phyloP scores from a whole-genome alignment of 176 grass and related monocot genomes.

The Microstegium vimineum region DNA sequence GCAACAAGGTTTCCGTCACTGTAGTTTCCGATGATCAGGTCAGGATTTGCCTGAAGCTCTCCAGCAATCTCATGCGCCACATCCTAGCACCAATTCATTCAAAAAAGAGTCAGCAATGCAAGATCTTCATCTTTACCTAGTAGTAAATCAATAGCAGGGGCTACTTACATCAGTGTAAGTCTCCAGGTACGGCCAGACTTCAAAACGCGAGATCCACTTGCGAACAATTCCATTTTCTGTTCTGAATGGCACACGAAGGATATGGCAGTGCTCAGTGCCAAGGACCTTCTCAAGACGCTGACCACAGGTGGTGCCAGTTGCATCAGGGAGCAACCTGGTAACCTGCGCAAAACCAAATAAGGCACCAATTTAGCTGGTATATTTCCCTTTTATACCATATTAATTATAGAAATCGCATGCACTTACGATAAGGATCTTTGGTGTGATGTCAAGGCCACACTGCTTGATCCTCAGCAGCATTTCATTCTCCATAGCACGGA shows the following conservation, averaged over 20 bases:
- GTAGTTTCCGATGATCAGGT: constrained; percentile 98
- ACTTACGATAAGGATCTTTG: constrained; percentile 96
- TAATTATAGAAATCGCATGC: background rate
- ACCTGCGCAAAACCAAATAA: constrained; percentile 45
- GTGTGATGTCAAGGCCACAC: constrained; percentile 92
- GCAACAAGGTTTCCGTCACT: constrained; percentile 99
- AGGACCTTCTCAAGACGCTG: constrained; percentile 97
- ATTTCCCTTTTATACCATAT: too few relatives aligned
- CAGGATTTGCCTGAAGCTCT: constrained; percentile 90
- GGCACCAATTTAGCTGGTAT: background rate
- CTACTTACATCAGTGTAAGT: constrained; percentile 80
- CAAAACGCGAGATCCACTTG: constrained; percentile 99
- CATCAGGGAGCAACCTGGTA: constrained; percentile 89
- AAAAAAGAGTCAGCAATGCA: background rate
- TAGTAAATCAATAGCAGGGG: background rate
- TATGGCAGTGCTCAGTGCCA: constrained; percentile 93
- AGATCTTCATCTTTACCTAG: background rate
- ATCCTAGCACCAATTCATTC: constrained; percentile 59
- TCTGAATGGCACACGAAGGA: constrained; percentile 96
- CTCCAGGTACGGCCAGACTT: constrained; percentile 99
- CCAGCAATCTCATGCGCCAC: constrained; percentile 88
- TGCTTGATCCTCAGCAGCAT: constrained; percentile 97
- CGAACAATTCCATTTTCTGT: constrained; percentile 88
- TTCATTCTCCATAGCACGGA: constrained; percentile 94
- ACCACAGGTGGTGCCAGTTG: constrained; percentile 88